A percentile compares a stretch with the other conserved stretches of the same genome.
Conservation (phyloP, 352 stramenopile species). For the Phytophthora pseudosyringae region DNA sequence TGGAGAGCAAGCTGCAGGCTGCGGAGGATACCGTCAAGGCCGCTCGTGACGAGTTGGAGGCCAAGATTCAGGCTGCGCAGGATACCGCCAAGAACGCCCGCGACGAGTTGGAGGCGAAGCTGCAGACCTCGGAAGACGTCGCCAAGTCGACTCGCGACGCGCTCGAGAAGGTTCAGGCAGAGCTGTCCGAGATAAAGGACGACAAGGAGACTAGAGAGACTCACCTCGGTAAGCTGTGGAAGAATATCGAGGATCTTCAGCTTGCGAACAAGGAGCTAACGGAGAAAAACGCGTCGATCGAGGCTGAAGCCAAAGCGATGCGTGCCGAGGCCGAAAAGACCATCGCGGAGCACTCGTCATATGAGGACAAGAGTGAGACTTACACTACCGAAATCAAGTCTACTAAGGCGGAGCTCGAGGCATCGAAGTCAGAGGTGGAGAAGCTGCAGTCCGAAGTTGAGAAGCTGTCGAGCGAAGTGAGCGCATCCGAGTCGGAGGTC, state of each 20-base stretch:
- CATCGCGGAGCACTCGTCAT: conserved; percentile 38
- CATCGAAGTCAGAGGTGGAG: conserved; percentile 19
- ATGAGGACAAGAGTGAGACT: conserved; percentile 37
- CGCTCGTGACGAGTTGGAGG: conserved; percentile 22
- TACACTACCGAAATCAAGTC: conserved; percentile 40
- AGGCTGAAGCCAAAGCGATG: conserved; percentile 48
- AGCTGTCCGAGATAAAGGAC: conserved; percentile 40
- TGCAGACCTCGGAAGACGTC: conserved; percentile 17
- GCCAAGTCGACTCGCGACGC: conserved; percentile 24
- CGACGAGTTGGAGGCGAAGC: conserved; percentile 11
- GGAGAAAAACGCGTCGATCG: conserved; percentile 51
- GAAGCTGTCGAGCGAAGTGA: conserved; percentile 34
- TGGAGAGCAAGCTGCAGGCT: conserved; percentile 25
- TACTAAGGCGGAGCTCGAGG: conserved; percentile 31
- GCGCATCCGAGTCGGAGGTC: conserved; percentile 14
- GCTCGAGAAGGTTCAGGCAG: conserved; percentile 36
- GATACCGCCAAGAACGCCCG: conserved; percentile 7
- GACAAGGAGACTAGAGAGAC: conserved; percentile 53
- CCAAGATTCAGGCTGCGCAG: conserved; percentile 9
- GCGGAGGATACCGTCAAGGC: conserved; percentile 18
- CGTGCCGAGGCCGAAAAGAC: conserved; percentile 49
- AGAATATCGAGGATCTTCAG: conserved; percentile 61
- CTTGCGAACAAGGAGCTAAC: conserved; percentile 50
- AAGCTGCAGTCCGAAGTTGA: conserved; percentile 40
- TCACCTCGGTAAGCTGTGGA: conserved; percentile 60